phyloP scores from a whole-genome alignment of 768 basidiomycete species.

The Rhizopogon rudus region DNA sequence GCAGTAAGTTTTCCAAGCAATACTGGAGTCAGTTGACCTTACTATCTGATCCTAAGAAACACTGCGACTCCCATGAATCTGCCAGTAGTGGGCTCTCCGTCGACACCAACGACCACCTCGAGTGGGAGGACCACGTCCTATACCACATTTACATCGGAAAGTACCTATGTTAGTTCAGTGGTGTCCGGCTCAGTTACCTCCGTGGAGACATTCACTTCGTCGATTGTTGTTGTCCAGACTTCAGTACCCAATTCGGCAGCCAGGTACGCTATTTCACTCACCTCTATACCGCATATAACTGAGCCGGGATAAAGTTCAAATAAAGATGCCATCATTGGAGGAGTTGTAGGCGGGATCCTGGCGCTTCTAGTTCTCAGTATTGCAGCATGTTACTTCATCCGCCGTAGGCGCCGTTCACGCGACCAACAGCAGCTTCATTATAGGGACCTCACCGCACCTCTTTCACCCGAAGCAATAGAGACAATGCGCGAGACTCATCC shows the following conservation, averaged over 20 bases:
- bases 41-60: background rate
- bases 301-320: background rate
- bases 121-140: background rate
- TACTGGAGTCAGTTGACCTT: background rate
- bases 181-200: too few relatives aligned
- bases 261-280: background rate
- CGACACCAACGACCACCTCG: background rate
- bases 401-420: background rate
- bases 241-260: background rate
- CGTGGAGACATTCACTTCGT: background rate
- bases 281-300: background rate
- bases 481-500: conserved; percentile 1
- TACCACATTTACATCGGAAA: background rate
- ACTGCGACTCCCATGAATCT: too few relatives aligned
- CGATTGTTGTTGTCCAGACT: background rate
- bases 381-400: background rate
- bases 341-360: conserved; percentile 1
- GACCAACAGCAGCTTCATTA: background rate
- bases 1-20: background rate
- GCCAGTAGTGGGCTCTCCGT: too few relatives aligned
- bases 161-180: background rate
- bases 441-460: background rate
- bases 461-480: background rate
- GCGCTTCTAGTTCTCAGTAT: background rate
- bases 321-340: conserved; percentile 3